A percentile compares a stretch with the other conserved stretches of the same genome.
Evolutionary conservation across 805 yeast genomes (phyloP).

Genomic region (Saccharomycopsis sp.): DNA sequence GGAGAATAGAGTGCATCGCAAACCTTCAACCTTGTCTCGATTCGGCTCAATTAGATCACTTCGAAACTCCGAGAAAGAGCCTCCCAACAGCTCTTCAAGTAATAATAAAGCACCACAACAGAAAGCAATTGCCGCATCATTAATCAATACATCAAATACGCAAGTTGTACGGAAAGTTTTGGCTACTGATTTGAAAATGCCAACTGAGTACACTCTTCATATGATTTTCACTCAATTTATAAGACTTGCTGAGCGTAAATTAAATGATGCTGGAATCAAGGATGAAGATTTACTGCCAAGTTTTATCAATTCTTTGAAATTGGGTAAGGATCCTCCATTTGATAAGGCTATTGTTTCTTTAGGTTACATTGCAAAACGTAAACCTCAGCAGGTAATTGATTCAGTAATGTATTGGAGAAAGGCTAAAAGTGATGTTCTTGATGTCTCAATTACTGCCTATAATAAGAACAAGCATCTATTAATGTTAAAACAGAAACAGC

Average conservation of each 20-base stretch:
- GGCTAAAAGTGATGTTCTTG: slow-evolving; percentile 61
- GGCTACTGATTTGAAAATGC: slow-evolving; percentile 56
- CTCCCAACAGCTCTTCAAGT: slow-evolving; percentile 3
- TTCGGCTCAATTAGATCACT: slow-evolving; percentile 7
- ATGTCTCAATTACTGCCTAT: slow-evolving; percentile 11
- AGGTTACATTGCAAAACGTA: slow-evolving; percentile 83
- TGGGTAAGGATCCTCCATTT: slow-evolving; percentile 79
- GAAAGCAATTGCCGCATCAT: neutral
- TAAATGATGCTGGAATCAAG: slow-evolving; percentile 33
- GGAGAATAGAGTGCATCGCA: neutral
- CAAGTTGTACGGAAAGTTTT: slow-evolving; percentile 28
- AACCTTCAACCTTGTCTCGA: slow-evolving; percentile 2
- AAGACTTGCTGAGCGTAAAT: slow-evolving; percentile 83
- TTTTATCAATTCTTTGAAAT: slow-evolving; percentile 64
- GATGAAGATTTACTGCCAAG: slow-evolving; percentile 2
- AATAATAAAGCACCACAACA: neutral
- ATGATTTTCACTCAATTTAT: slow-evolving; percentile 94
- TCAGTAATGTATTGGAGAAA: slow-evolving; percentile 98
- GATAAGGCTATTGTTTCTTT: slow-evolving; percentile 80
- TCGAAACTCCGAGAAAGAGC: neutral
- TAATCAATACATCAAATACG: slow-evolving; percentile 12
- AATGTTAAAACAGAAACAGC: slow-evolving; percentile 11
- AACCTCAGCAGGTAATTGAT: slow-evolving; percentile 94
- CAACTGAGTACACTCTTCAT: slow-evolving; percentile 88
- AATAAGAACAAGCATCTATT: slow-evolving; percentile 14